These are phyloP conservation scores for Betula pendula DNA, from an alignment of 306 rosid genomes.

Conservation along the genomic window DNA sequence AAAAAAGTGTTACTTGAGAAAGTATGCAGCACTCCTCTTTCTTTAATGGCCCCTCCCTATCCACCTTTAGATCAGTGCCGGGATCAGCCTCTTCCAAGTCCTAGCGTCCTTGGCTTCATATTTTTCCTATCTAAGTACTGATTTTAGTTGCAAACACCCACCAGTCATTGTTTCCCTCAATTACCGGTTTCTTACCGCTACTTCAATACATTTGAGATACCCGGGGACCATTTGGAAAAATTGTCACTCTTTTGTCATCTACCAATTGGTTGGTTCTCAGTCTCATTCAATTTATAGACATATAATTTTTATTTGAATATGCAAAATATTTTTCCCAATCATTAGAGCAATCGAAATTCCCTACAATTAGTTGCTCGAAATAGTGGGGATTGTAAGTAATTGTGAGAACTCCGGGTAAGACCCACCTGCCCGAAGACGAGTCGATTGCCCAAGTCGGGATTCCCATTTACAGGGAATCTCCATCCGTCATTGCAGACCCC, in stretches of 20 bases:
- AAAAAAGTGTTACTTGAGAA: no score
- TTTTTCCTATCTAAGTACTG: neutral
- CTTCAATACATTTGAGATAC: neutral
- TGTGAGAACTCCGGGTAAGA: no score
- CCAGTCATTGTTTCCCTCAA: no score
- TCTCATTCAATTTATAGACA: neutral
- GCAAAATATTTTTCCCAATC: neutral
- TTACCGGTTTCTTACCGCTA: no score
- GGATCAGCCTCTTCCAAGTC: neutral
- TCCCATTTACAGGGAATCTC: no score
- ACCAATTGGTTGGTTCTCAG: neutral
- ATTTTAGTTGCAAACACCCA: neutral
- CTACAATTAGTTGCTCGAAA: no score
- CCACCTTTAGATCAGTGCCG: neutral
- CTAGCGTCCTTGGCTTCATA: neutral
- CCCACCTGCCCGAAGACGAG: no score
- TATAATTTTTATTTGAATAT: neutral
- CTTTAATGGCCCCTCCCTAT: no score
- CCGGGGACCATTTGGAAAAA: conserved; percentile 5
- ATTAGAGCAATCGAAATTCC: neutral
- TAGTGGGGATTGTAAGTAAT: no score
- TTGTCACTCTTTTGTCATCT: neutral
- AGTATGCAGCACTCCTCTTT: no score
- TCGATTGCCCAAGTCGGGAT: no score
- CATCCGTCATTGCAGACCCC: no score